Percentiles rank a stretch among this genome's conserved stretches.
phyloP scores from a whole-genome alignment of 2,329 filamentous ascomycete genomes.

The Parasarocladium wereldwijsianum region DNA sequence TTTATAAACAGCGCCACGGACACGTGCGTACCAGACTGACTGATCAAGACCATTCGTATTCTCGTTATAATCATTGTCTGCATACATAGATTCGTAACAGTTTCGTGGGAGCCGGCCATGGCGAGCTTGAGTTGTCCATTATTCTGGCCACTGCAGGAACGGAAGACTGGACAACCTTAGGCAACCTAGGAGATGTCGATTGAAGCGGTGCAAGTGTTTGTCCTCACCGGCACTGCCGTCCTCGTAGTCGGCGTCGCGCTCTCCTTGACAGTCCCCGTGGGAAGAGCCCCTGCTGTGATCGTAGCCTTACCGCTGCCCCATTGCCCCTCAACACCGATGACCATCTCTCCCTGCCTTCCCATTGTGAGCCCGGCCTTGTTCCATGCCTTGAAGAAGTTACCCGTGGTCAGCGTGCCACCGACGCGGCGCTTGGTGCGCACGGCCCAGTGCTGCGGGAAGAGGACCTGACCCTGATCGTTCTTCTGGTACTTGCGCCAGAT shows the following conservation, averaged over 20 bases:
- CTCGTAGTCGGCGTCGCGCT: slow-evolving; percentile 6
- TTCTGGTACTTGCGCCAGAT: slow-evolving; percentile 24
- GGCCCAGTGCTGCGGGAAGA: slow-evolving; percentile 39
- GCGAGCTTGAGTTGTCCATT: too few relatives aligned
- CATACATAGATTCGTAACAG: too few relatives aligned
- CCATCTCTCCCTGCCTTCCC: slow-evolving; percentile 36
- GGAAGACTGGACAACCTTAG: too few relatives aligned
- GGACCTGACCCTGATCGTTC: slow-evolving; percentile 36
- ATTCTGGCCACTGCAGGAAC: neutral
- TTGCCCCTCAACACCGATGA: slow-evolving; percentile 35
- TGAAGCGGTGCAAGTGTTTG: slow-evolving; percentile 4
- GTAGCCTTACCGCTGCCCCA: slow-evolving; percentile 14
- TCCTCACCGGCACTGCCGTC: slow-evolving; percentile 4
- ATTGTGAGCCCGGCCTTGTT: slow-evolving; percentile 28
- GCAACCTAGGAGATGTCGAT: slow-evolving; percentile 4
- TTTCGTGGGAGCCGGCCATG: too few relatives aligned
- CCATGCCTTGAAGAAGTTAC: slow-evolving; percentile 41
- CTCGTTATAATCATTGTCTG: too few relatives aligned
- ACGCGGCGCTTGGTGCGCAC: slow-evolving; percentile 31
- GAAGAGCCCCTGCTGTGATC: slow-evolving; percentile 4
- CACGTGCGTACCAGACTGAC: too few relatives aligned
- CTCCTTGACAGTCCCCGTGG: slow-evolving; percentile 4
- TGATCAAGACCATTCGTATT: too few relatives aligned
- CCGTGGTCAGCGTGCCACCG: slow-evolving; percentile 35
- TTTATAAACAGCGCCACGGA: too few relatives aligned